Conservation (phyloP, 2,329 filamentous ascomycete genomes). For the Fusarium sp. region DNA sequence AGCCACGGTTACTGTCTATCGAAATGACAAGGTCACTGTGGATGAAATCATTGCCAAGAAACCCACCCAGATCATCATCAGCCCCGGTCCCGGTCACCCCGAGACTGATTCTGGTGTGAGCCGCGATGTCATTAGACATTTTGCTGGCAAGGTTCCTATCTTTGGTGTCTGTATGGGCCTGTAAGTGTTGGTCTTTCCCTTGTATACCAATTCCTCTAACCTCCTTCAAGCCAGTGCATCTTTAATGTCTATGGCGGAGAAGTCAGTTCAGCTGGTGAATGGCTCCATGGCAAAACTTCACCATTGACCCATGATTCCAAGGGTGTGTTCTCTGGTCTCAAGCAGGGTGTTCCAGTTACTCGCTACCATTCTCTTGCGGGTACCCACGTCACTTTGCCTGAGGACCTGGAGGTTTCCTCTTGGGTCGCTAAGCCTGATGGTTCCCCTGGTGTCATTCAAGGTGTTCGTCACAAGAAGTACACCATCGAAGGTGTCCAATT, state of each 20-base stretch:
- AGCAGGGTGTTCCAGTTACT: conserved; percentile 86
- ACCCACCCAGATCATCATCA: conserved; percentile 93
- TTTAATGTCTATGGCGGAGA: conserved; percentile 92
- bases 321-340: conserved; percentile 87
- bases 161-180: conserved; percentile 99
- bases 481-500: conserved; percentile 97
- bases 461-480: conserved; percentile 90
- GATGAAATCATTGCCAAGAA: conserved; percentile 84
- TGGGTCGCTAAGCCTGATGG: conserved; percentile 84
- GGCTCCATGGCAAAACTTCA: conserved; percentile 96
- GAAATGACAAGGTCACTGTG: conserved; percentile 91
- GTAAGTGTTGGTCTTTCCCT: conserved; percentile 58
- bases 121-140: conserved; percentile 89
- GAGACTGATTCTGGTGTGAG: conserved; percentile 91
- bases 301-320: conserved; percentile 87
- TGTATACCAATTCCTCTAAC: background rate
- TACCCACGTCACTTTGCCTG: conserved; percentile 85
- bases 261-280: conserved; percentile 93
- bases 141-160: conserved; percentile 93
- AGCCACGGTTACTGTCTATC: conserved; percentile 86
- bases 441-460: conserved; percentile 91
- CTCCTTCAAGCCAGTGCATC: conserved; percentile 81
- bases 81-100: conserved; percentile 94
- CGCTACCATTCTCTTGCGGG: conserved; percentile 97
- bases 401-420: conserved; percentile 88